Base-by-base conservation (phyloP, 495 filamentous ascomycete genomes). In the Penicillium canariense region DNA sequence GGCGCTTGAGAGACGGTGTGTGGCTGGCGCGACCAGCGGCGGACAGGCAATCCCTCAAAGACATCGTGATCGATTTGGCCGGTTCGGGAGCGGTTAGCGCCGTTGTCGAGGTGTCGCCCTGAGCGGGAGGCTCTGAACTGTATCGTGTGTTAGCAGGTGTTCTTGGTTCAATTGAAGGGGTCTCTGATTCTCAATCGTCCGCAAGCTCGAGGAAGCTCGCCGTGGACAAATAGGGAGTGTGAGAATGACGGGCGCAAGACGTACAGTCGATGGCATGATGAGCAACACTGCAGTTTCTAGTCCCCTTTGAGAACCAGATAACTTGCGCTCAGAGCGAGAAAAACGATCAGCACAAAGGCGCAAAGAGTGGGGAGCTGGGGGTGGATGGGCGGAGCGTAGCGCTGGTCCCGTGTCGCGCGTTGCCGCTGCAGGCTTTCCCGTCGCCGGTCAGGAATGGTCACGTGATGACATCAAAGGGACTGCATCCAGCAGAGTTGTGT, bases 51-150 rank as follows among this genome's bases (percentile, higher is more conserved):
- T 39, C 94, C 91, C 71, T 97, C 93, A 56, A 96, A 94, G 61
- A 97, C 85, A 77, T 98, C 95, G 67, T 96, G 90, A 62, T 97
- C 94, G 39, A 88, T 83, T 65, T 87, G 86, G 49, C 89, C 85
- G 42, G 86, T 87, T 62, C 88, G 81, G 49, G 85, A 85, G 58
- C 87, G 84, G 55, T 84, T 88, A 63, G 79, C 81, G 56, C 77
- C 84, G 56, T 84, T 68, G 52, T 62, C 66, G 56, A 76, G 66
- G 50, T 77, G 73, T 28, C 74, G 73, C 43, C 69, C 73, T 18
- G 70, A 74, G 49, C 70, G 76, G 7, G 75, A 78, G 36, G 74
- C 72, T 48, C 76, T 66, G 55, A 78, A 76, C 76, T 78, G 44
- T 42, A 31, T n/a, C 45, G 14, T 17, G 35, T 52, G 28, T 62